Percentiles rank a stretch among this genome's conserved stretches.
phyloP scores from a whole-genome alignment of 2,329 filamentous ascomycete species.

The Pseudogymnoascus sp. region DNA sequence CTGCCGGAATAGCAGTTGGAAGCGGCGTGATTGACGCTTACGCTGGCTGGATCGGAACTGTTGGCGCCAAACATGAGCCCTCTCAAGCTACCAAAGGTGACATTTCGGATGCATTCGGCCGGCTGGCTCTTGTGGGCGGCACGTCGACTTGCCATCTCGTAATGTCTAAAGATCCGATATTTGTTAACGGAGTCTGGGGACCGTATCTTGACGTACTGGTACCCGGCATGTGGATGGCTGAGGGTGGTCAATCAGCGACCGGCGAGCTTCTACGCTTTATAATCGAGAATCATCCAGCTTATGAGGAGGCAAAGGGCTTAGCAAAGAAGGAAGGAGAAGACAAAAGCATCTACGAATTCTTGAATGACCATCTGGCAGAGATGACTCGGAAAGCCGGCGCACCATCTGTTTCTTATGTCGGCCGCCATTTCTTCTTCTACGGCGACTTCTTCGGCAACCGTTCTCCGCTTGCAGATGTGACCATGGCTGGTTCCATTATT shows the following conservation, averaged over 20 bases:
- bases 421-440: slow-evolving; percentile 96
- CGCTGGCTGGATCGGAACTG: slow-evolving; percentile 96
- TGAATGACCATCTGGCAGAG: slow-evolving; percentile 78
- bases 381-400: slow-evolving; percentile 61
- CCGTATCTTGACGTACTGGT: slow-evolving; percentile 92
- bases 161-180: slow-evolving; percentile 88
- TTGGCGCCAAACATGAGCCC: slow-evolving; percentile 81
- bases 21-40: slow-evolving; percentile 98
- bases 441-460: slow-evolving; percentile 96
- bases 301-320: slow-evolving; percentile 68
- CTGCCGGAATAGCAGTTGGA: slow-evolving; percentile 81
- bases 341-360: slow-evolving; percentile 88
- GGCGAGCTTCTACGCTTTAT: slow-evolving; percentile 92
- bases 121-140: slow-evolving; percentile 87
- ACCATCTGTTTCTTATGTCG: slow-evolving; percentile 75
- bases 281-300: slow-evolving; percentile 88
- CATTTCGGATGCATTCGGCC: slow-evolving; percentile 84
- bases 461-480: slow-evolving; percentile 83
- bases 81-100: slow-evolving; percentile 66
- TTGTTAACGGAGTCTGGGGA: slow-evolving; percentile 93
- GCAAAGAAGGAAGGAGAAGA: slow-evolving; percentile 64
- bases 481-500: slow-evolving; percentile 85
- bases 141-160: slow-evolving; percentile 96
- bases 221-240: slow-evolving; percentile 91
- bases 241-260: slow-evolving; percentile 93